Evolutionary conservation across 1,284 basidiomycete genomes (phyloP).

Genomic region (Apiotrichum sp.): DNA sequence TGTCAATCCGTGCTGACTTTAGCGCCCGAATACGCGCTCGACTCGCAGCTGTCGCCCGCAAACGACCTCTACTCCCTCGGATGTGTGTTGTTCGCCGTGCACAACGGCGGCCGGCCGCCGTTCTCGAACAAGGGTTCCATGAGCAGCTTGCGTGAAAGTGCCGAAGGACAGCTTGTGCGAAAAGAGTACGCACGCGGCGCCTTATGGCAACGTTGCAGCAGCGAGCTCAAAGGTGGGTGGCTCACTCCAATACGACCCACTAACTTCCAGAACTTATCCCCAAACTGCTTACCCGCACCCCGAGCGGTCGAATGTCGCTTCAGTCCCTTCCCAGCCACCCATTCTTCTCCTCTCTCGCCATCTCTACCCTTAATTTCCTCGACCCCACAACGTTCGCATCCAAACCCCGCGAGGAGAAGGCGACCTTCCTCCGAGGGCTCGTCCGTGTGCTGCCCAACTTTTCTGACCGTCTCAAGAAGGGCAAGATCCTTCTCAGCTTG

Average conservation of each 20-base stretch:
- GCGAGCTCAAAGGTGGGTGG: slow-evolving; percentile 39
- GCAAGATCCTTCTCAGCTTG: slow-evolving; percentile 92
- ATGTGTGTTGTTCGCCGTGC: slow-evolving; percentile 80
- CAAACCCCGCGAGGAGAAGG: slow-evolving; percentile 89
- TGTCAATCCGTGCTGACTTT: slow-evolving; percentile 22
- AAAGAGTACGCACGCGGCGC: slow-evolving; percentile 37
- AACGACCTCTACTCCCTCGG: slow-evolving; percentile 96
- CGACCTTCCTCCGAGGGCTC: slow-evolving; percentile 90
- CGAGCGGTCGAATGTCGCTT: slow-evolving; percentile 67
- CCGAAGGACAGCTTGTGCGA: slow-evolving; percentile 52
- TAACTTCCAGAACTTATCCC: slow-evolving; percentile 60
- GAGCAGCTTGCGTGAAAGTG: slow-evolving; percentile 69
- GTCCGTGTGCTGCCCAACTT: slow-evolving; percentile 76
- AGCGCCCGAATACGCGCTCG: slow-evolving; percentile 93
- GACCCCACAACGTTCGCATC: slow-evolving; percentile 92
- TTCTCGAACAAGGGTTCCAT: slow-evolving; percentile 84
- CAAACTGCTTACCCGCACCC: slow-evolving; percentile 70
- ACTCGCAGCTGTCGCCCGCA: slow-evolving; percentile 74
- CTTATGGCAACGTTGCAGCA: slow-evolving; percentile 38
- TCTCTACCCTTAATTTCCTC: slow-evolving; percentile 93
- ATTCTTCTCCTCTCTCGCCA: slow-evolving; percentile 95
- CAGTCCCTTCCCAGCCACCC: slow-evolving; percentile 69
- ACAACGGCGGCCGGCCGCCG: slow-evolving; percentile 79
- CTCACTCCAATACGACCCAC: too few species aligned
- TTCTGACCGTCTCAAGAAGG: slow-evolving; percentile 73